Base-by-base conservation (phyloP, 2,329 filamentous ascomycete species). In the Sclerotinia glacialis region DNA sequence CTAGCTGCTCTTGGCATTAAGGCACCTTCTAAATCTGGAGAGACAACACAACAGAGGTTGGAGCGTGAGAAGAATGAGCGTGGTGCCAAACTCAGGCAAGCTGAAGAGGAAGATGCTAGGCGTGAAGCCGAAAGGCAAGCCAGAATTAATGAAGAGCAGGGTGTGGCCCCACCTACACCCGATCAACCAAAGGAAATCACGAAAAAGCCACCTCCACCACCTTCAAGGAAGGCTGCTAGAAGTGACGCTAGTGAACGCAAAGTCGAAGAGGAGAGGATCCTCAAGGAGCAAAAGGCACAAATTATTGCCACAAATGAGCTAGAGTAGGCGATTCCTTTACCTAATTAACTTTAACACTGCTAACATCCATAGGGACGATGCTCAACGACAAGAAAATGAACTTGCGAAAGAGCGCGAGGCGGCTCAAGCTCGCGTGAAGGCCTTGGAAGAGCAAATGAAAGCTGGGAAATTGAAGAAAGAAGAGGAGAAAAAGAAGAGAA, bases 381-480 rank as follows among this genome's bases (percentile, higher is more conserved):
- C 91, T 54, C 85, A 82, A 72, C 82, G 85, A 62, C 90, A 94
- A 77, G 92, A 97, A 77, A 87, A 90, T 37, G 93, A 96, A 68
- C 84, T 97, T 65, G 87, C 86, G 42, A 87, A 85, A 71, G 93
- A 97, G 78, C 89, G 89, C 64, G 86, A 93, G 74, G 92, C 90
- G 64, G 88, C 93, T 50, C 87, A 90, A 72, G 90, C 91, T 69
- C 92, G 93, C 61, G 84, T 98, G 31, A 92, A 88, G 76, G 93
- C 92, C 21, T 85, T 99, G 11, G 93, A 99, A 78, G 93, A 98
- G 77, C 93, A 97, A 78, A 93, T 98, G 63, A 89, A 89, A 70
- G 91, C 93, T 76, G 92, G 93, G 74, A 99, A 98, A 81, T 80
- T 98, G 63, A 94, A 92, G 83, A 98, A 97, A 79, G 91, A 96